Evolutionary conservation across 495 filamentous ascomycete species (phyloP).

Genomic region (Hyaloscypha bicolor): DNA sequence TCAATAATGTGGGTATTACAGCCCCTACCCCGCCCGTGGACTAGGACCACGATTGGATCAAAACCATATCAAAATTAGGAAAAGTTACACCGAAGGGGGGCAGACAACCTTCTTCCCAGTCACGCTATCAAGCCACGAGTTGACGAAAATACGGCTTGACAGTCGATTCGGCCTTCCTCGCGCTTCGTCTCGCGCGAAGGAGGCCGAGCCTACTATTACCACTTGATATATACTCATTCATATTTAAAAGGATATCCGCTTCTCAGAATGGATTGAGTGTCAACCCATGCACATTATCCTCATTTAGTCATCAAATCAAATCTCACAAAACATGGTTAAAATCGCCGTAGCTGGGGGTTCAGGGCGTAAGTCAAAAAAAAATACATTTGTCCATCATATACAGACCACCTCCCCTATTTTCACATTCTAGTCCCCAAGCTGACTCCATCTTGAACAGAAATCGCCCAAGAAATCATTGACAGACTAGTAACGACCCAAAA

Average conservation of each 20-base stretch:
- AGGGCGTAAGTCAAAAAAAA: not conserved
- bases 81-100: not conserved
- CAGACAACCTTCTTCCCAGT: not conserved
- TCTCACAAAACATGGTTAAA: constrained; percentile 12
- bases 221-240: too few species aligned
- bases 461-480: constrained; percentile 16
- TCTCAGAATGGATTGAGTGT: too few species aligned
- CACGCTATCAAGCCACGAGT: too few species aligned
- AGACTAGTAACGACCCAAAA: constrained; percentile 1
- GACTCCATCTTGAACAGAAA: not conserved
- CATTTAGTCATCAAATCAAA: not conserved
- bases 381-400: too few species aligned
- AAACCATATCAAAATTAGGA: constrained; percentile 1
- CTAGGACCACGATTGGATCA: constrained; percentile 12
- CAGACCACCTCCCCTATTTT: not conserved
- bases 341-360: constrained; percentile 18
- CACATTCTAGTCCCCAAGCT: not conserved
- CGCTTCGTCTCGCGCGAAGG: too few species aligned
- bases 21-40: not conserved
- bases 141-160: too few species aligned
- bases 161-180: too few species aligned
- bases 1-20: not conserved
- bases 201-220: too few species aligned
- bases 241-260: too few species aligned
- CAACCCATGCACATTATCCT: too few species aligned